Evolutionary conservation across 306 rosid genomes (phyloP), one percentile per base, ranked within the genome.

Genomic region (Rosa multiflora): DNA sequence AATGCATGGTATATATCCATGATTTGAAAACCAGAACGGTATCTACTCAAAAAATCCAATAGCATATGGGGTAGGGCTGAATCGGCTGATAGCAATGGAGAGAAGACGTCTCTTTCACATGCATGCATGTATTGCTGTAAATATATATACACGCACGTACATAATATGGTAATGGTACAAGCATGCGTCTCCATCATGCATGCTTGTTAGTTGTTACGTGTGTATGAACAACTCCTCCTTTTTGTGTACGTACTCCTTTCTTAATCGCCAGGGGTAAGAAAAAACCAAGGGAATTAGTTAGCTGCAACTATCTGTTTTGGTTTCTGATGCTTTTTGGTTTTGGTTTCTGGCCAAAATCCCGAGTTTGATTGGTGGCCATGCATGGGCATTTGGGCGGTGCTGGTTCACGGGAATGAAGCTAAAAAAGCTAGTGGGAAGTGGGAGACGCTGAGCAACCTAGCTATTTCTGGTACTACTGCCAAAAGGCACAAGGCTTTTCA

Each of bases 361-460:
- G 48, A 39, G 71, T 40, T 67, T 67, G 48, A 37, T 15, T 39
- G 71, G 71, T 67, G 47, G 26, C 47, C 71, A 39, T 67, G 71
- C 71, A 67, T 18, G 71, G 48, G 26, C 26, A 66, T 1, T 7
- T 39, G 48, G 0, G 48, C 13, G 15, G 71, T 67, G 48, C 71
- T 8, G 48, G 71, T 43, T 67, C 48, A 17, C 71, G 48, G 15
- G 48, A 67, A 39, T 67, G 48, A 17, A 67, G 48, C 44, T 6
- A 29, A 29, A 39, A 32, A 63, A 13, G 43, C 43, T 6, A 63
- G 69, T 32, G 69, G 10, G 20, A 63, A 15, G 17, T 10, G 37
- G 66, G 66, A 58, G 11, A 62, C 7, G 69, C 43, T 35, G 69
- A 63, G 18, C 32, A 63, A 63, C 40, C 7, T 62, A 15, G n/a